Base-by-base conservation (phyloP, 345 rosid genomes). In the Hibiscus syriacus region DNA sequence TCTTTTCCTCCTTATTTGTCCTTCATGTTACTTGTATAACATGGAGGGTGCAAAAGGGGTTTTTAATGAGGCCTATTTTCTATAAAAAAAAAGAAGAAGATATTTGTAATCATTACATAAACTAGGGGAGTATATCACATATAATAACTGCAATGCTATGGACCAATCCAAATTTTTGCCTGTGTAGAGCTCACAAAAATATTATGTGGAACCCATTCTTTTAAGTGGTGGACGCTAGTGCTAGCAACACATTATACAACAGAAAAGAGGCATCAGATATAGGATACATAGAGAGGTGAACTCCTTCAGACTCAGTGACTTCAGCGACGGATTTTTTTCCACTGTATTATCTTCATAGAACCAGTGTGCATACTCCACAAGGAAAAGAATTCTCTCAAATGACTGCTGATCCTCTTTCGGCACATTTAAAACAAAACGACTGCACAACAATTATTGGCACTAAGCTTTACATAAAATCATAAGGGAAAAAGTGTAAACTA, bases 361-460 rank as follows among this genome's bases (percentile, higher is more conserved):
- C 99, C 99, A 94, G 78, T 94, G 92, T 6, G 99, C 98, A 64
- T 81, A 86, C 83, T 94, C 99, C 73, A 94, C 99, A 0, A 94
- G 89, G 73, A 94, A 94, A 58, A 94, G 75, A 77, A 94, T 88
- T 73, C 98, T 84, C 90, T 94, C 99, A 71, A 94, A 92, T 20
- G 99, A 94, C 71, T 92, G 90, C 55, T 86, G 98, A 69, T 94
- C 98, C 81, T 94, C 99, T 80, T 94, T 84, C 0, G 99, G 99
- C 46, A 94, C 99, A 75, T 92, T 94, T 77, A 91, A 77, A 63
- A 94, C 99, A 74, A 94, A 88, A 48, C 99, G 97, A 83, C 99
- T 94, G 90, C 80, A 71, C 17, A 38, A 67, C 20, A 62, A 48
- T 32, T 55, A 52, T 7, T 29, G 57, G 57, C 55, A 41, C 6